Evolutionary conservation across 306 rosid genomes (phyloP).

Genomic region (Vigna hirtella): DNA sequence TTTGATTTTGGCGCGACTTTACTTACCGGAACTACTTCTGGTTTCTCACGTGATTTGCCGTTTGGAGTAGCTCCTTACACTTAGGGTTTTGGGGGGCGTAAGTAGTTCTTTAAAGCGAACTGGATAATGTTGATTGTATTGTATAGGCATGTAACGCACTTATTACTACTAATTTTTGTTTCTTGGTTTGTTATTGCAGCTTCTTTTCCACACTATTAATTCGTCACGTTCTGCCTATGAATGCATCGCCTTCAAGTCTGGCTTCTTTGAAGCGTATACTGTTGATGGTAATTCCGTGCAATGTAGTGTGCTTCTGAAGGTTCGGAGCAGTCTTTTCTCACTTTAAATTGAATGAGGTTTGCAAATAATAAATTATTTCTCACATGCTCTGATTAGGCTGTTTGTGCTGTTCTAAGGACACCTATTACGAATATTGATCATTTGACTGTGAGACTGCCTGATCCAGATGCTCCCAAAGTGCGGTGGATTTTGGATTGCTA

Average conservation of each 20-base stretch:
- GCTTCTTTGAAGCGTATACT: conserved; percentile 72
- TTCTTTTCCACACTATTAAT: conserved; percentile 77
- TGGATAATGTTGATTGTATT: background rate
- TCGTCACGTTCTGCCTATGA: conserved; percentile 84
- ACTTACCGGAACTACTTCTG: background rate
- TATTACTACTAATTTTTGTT: background rate
- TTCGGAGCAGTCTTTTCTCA: conserved; percentile 29
- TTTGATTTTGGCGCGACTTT: too few species aligned
- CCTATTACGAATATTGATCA: conserved; percentile 77
- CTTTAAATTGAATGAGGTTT: conserved; percentile 5
- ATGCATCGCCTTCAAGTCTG: conserved; percentile 71
- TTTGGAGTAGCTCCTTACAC: background rate
- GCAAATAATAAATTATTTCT: conserved; percentile 28
- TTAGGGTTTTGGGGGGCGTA: conserved; percentile 47
- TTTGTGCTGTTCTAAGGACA: conserved; percentile 89
- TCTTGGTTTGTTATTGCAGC: conserved; percentile 49
- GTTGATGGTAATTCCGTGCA: conserved; percentile 66
- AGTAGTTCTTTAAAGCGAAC: background rate
- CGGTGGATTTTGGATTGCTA: conserved; percentile 85
- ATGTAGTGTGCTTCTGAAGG: conserved; percentile 92
- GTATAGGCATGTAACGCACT: background rate
- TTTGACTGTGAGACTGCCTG: conserved; percentile 68
- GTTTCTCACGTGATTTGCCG: background rate
- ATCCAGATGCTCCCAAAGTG: conserved; percentile 77
- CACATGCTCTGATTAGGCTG: conserved; percentile 63